Evolutionary conservation across 2,329 filamentous ascomycete genomes (phyloP), one percentile per base, ranked within the genome.

Genomic region (Leptographium flavum): DNA sequence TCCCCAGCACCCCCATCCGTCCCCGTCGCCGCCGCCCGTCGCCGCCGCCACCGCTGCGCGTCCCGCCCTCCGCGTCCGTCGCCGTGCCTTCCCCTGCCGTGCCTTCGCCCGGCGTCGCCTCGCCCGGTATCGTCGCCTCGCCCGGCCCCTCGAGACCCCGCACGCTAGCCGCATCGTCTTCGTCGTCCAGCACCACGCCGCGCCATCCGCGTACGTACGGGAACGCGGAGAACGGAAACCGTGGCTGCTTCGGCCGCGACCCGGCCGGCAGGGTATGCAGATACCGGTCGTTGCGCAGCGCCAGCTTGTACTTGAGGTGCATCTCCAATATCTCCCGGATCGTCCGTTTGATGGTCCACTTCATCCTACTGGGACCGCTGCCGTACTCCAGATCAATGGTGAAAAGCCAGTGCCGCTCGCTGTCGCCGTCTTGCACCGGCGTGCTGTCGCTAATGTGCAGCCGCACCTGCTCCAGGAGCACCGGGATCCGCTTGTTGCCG

Each of bases 331-430:
- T 94, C 58, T 98, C 92, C 54, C 79, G 74, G 33, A 96, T 74
- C 10, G 86, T 88, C 45, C 92, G 76, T 55, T 87, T 80, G 47
- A 98, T 85, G 17, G 85, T 81, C 92, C 92, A 98, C 58, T 85
- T 86, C 93, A 98, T 96, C 47, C 92, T 76, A 45, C 90, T 95
- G 46, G 92, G 77, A 1, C 92, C 93, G 58, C 85, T 96, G 14
- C 92, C 92, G 59, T 98, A 98, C 59, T 98, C 92, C 15, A 98
- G 70, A 54, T 94, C 87, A 46, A 98, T 88, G 38, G 81, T 82
- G 61, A 96, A 94, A 9, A 92, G 73, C 56, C 85, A 79, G 61
- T 96, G 92, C 27, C 88, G 67, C 50, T 79, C 72, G 52, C 67
- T 73, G 47, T 73, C 71, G 44, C 73, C 71, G 46, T 74, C 78